A percentile compares a stretch with the other conserved stretches of the same genome.
Conservation (phyloP, 2,329 filamentous ascomycete species). For the Biscogniauxia sp. region DNA sequence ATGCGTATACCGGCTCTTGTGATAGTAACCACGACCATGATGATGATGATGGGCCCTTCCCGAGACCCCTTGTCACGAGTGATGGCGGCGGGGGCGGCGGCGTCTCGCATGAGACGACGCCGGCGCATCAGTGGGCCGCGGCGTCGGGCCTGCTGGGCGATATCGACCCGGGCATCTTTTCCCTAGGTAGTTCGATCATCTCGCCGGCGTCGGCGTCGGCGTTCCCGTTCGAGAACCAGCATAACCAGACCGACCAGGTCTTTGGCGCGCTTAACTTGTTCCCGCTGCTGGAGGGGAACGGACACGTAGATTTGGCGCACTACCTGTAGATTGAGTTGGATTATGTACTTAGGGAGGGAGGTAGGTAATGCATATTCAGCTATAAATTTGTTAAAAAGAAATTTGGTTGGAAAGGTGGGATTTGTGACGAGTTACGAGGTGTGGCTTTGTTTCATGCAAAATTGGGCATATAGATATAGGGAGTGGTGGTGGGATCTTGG, state of each 20-base stretch:
- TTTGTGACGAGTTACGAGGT: too few relatives aligned
- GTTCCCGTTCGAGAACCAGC: slow-evolving; percentile 33
- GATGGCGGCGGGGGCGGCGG: neutral
- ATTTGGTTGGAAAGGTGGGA: too few relatives aligned
- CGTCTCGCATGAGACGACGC: neutral
- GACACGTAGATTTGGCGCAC: slow-evolving; percentile 50
- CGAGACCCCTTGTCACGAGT: neutral
- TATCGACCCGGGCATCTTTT: slow-evolving; percentile 24
- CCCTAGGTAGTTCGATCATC: slow-evolving; percentile 17
- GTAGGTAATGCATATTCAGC: too few relatives aligned
- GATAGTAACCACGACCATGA: too few relatives aligned
- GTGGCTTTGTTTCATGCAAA: too few relatives aligned
- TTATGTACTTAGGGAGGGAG: too few relatives aligned
- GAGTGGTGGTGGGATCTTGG: too few relatives aligned
- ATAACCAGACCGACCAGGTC: slow-evolving; percentile 41
- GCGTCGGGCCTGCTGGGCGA: slow-evolving; percentile 7
- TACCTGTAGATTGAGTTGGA: slow-evolving; percentile 26
- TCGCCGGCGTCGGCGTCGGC: slow-evolving; percentile 24
- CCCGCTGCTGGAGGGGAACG: slow-evolving; percentile 48
- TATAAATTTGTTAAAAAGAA: too few relatives aligned
- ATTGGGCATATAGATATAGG: too few relatives aligned
- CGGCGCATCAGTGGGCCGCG: neutral
- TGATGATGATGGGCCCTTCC: neutral
- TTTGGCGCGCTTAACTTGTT: slow-evolving; percentile 49
- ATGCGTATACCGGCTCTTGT: too few relatives aligned